phyloP scores from a whole-genome alignment of 257 asterid species.

The Penstemon eatonii region DNA sequence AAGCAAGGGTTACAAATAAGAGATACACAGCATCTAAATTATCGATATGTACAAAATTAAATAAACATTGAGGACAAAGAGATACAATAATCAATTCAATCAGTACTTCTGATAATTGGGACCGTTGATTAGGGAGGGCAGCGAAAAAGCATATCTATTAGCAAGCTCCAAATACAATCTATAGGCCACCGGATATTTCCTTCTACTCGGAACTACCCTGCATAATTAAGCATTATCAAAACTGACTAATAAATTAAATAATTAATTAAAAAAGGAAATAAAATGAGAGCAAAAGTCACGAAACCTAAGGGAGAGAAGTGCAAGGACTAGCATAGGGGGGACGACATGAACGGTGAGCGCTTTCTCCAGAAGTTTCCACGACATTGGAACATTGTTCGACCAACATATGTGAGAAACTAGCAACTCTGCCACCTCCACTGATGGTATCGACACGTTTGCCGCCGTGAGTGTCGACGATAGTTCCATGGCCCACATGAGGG shows the following conservation, averaged over 20 bases:
- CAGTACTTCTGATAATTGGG: constrained; percentile 76
- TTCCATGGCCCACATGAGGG: constrained; percentile 76
- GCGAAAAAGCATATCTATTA: constrained; percentile 72
- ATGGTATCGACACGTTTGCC: constrained; percentile 71
- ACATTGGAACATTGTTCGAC: constrained; percentile 67
- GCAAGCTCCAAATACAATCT: constrained; percentile 88
- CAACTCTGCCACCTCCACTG: constrained; percentile 67
- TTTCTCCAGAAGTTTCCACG: constrained; percentile 93
- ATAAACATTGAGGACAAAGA: too few relatives aligned
- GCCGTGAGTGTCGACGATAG: constrained; percentile 61
- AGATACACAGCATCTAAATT: too few relatives aligned
- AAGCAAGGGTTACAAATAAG: too few relatives aligned
- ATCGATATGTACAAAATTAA: too few relatives aligned
- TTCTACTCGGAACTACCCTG: constrained; percentile 76
- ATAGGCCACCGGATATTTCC: constrained; percentile 74
- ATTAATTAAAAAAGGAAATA: too few relatives aligned
- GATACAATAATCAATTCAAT: too few relatives aligned
- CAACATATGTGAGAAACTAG: constrained; percentile 86
- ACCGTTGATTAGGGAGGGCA: constrained; percentile 68
- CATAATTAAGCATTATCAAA: constrained; percentile 24
- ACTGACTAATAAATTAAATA: neutral
- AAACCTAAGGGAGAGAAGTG: constrained; percentile 81
- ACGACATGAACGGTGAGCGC: constrained; percentile 65
- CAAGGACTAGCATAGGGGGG: constrained; percentile 80
- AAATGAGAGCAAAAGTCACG: too few relatives aligned